Conservation (phyloP, 306 rosid species). For the Trifolium repens region DNA sequence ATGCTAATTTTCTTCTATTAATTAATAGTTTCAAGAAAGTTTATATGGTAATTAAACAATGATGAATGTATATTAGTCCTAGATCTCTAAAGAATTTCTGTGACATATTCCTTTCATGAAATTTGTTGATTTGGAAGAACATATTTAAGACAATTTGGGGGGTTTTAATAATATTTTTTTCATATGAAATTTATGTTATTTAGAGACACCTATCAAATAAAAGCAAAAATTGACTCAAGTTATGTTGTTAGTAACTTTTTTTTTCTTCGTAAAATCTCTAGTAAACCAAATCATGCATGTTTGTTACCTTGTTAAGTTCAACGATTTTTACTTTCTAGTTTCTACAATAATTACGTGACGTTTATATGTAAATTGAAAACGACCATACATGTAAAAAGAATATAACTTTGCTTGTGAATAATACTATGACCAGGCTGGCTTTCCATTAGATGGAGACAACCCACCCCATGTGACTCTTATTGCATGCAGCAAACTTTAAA, state of each 20-base stretch:
- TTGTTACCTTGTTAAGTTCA: conserved; percentile 20
- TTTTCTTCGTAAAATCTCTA: background rate
- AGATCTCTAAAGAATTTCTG: background rate
- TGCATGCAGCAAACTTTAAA: conserved; percentile 38
- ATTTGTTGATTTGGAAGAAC: conserved; percentile 5
- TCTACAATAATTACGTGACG: conserved; percentile 12
- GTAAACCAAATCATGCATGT: conserved; percentile 34
- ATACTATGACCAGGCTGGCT: conserved; percentile 51
- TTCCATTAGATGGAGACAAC: conserved; percentile 49
- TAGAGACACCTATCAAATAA: background rate
- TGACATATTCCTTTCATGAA: background rate
- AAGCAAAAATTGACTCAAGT: background rate
- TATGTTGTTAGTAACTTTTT: background rate
- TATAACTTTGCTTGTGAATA: conserved; percentile 46
- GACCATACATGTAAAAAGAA: conserved; percentile 38
- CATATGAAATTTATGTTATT: conserved; percentile 1
- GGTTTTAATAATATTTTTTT: background rate
- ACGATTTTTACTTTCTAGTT: conserved; percentile 22
- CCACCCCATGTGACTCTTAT: conserved; percentile 52
- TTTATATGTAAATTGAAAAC: conserved; percentile 37
- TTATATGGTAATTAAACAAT: background rate
- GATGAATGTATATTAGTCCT: background rate
- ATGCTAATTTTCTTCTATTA: background rate
- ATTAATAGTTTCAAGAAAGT: background rate
- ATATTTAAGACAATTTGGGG: conserved; percentile 14